These are phyloP conservation scores for Aplosporella prunicola DNA, from an alignment of 2,329 filamentous ascomycete species.

Conservation along the genomic window DNA sequence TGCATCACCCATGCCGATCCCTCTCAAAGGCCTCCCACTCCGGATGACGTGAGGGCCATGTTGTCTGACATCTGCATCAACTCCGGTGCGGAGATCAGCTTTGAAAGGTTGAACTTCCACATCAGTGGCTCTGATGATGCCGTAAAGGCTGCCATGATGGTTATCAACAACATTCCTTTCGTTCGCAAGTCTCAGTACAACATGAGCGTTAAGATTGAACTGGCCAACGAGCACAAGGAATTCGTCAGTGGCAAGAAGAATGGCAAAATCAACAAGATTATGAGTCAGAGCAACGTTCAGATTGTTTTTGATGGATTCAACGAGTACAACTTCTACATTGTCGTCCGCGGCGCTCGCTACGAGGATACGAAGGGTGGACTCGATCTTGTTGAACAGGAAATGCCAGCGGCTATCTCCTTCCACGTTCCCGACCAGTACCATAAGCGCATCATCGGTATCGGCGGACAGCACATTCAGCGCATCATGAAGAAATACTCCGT, in stretches of 20 bases:
- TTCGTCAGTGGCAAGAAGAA: conserved; percentile 99
- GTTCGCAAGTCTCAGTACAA: conserved; percentile 81
- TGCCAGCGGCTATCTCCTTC: conserved; percentile 98
- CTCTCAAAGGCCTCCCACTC: conserved; percentile 49
- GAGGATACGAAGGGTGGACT: conserved; percentile 91
- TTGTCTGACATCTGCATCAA: conserved; percentile 93
- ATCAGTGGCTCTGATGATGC: conserved; percentile 94
- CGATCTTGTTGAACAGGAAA: conserved; percentile 91
- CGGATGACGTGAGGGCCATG: conserved; percentile 74
- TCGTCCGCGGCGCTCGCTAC: conserved; percentile 85
- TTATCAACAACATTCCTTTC: conserved; percentile 86
- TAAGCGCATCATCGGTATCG: conserved; percentile 98
- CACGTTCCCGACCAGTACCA: conserved; percentile 98
- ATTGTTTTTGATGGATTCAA: conserved; percentile 99
- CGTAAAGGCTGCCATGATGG: conserved; percentile 88
- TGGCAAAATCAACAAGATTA: conserved; percentile 99
- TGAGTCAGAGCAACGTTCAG: conserved; percentile 98
- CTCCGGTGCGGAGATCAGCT: conserved; percentile 87
- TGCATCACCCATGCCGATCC: conserved; percentile 75
- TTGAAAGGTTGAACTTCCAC: conserved; percentile 87
- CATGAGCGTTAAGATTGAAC: conserved; percentile 95
- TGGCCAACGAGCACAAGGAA: conserved; percentile 98
- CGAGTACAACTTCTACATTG: conserved; percentile 99
- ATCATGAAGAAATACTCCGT: conserved; percentile 99
- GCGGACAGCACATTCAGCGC: conserved; percentile 94